Evolutionary conservation across 805 yeast species (phyloP), one percentile per base, ranked within the genome.

Genomic region (Saturnispora besseyi): DNA sequence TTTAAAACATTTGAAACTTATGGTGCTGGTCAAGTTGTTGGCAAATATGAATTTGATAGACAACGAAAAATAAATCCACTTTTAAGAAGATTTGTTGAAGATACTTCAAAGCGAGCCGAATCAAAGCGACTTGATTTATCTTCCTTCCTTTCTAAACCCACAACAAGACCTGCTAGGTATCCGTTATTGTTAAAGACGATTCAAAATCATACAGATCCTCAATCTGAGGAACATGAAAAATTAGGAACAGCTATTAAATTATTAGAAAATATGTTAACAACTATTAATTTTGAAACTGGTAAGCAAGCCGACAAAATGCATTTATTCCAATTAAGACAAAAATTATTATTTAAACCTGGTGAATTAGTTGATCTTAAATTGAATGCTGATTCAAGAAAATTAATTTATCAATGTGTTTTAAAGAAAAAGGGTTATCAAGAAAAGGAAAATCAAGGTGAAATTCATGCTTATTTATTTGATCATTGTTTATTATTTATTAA

Each of bases 11-110:
- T 91, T 67, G 84, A 93, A 38, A 78, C 84, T 41, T 93, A 93
- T 65, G 95, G 96, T 51, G 96, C 96, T 13, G 89, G 91, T 49
- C 91, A 93, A 64, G 87, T 91, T 45, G 89, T 88, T 70, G 98
- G 97, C 5, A 88, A 89, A 65, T 89, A 88, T 64, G 96, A 91
- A 65, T 87, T 88, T 66, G 98, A 93, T 68, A 76, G 96, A 44
- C 98, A 91, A 63, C 87, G 89, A 65, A 82, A 88, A 46, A 86
- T 85, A 30, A 93, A 93, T 66, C 84, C 95, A 44, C 78, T 85
- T 53, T 91, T 93, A 71, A 90, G 95, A n/a, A 73, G 93, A 60
- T 93, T 93, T 65, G 87, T 91, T 51, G 96, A 87, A 61, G 96
- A 88, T 51, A 85, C 90, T 4, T 95, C 87, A 59, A 79, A 87